Evolutionary conservation across 352 stramenopile species (phyloP).

Genomic region (Saprolegnia diclina): DNA sequence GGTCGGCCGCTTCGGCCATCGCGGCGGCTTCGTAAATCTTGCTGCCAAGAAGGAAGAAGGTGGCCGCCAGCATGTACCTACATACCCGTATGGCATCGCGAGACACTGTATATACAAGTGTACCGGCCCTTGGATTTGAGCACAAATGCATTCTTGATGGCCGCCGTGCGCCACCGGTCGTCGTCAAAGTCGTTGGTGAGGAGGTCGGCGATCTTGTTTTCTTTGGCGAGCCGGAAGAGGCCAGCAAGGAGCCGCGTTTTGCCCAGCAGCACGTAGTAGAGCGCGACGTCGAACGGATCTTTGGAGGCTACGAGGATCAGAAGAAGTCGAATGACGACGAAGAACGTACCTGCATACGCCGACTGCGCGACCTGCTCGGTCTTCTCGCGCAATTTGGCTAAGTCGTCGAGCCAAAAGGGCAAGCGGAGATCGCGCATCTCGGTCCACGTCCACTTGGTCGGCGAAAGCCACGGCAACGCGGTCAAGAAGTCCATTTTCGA

Average conservation of each 20-base stretch:
- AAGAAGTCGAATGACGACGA: slow-evolving; percentile 75
- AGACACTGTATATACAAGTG: background rate
- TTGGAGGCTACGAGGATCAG: slow-evolving; percentile 44
- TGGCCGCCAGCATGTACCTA: slow-evolving; percentile 47
- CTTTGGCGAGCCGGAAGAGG: slow-evolving; percentile 79
- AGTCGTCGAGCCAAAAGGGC: slow-evolving; percentile 25
- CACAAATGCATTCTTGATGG: slow-evolving; percentile 88
- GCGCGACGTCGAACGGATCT: slow-evolving; percentile 75
- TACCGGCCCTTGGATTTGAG: slow-evolving; percentile 83
- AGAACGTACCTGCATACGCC: slow-evolving; percentile 64
- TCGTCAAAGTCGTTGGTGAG: slow-evolving; percentile 80
- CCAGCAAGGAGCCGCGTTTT: slow-evolving; percentile 77
- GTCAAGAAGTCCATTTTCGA: slow-evolving; percentile 22
- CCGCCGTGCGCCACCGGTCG: slow-evolving; percentile 73
- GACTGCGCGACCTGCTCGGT: slow-evolving; percentile 72
- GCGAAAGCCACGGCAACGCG: slow-evolving; percentile 17
- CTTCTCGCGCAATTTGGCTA: background rate
- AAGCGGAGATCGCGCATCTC: slow-evolving; percentile 12
- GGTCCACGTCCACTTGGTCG: slow-evolving; percentile 5
- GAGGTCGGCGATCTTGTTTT: slow-evolving; percentile 71
- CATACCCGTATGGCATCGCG: background rate
- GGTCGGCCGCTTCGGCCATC: slow-evolving; percentile 66
- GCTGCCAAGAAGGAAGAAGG: slow-evolving; percentile 77
- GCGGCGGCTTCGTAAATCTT: slow-evolving; percentile 73
- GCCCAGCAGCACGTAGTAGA: slow-evolving; percentile 82